Evolutionary conservation across 345 rosid species (phyloP), one percentile per base, ranked within the genome.

Genomic region (Arabis hirsuta): DNA sequence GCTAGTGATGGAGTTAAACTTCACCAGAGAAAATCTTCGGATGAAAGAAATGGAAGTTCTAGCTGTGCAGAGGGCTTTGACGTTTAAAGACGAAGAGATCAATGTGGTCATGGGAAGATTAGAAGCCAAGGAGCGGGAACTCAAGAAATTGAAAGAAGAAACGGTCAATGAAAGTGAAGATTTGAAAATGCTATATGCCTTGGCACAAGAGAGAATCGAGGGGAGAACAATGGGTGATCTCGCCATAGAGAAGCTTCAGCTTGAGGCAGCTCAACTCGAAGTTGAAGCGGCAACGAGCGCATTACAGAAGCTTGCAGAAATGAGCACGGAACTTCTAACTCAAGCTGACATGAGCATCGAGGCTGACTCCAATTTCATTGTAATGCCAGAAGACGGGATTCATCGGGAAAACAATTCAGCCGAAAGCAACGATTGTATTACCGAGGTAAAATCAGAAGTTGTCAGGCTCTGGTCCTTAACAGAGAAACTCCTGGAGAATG

Each of bases 181-280:
- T 84, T 69, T 87, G 71, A 81, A 66, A 75, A 80, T 72, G 85
- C 82, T 87, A 46, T 86, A 86, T 57, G 80, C 85, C 20, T 77
- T 86, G 81, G 86, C 87, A 52, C 90, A 86, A 66, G 92, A 84
- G 80, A 83, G 90, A 79, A 54, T 85, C 2, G 90, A 89, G 12
- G 90, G 80, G 57, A 88, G 67, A 78, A 87, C 80, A 38, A 55
- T 84, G 22, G 92, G 94, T 36, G 88, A 85, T 12, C 67, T 88
- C 59, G 94, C 90, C 20, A 87, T 86, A 53, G 94, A 88, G 85
- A 86, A 85, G 79, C 96, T 90, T 64, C 86, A 93, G 76, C 87
- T 87, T 0, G 92, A 93, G 74, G 92, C 92, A 51, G 90, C 90
- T 51, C 82, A 87, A 68, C 85, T 88, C 42, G 96, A 90, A 80